These are phyloP conservation scores for Amaranthus hypochondriacus DNA, from an alignment of 148 eudicot genomes.

Conservation along the genomic window DNA sequence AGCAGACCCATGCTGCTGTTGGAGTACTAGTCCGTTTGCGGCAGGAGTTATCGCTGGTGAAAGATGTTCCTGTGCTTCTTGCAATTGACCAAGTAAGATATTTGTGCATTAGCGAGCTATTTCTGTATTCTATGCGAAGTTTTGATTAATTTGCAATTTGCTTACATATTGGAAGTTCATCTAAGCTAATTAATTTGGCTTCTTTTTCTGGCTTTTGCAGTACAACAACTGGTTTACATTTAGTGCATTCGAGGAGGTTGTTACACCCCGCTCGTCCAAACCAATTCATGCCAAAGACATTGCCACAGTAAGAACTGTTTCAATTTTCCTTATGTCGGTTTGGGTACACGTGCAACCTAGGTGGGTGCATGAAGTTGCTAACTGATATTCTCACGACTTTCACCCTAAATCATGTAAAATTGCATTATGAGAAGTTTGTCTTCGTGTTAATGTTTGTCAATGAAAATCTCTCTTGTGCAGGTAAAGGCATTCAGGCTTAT, in stretches of 20 bases:
- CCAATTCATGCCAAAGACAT: conserved; percentile 82
- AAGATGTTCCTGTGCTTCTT: conserved; percentile 72
- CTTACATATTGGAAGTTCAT: neutral
- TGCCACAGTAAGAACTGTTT: conserved; percentile 50
- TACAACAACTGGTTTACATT: conserved; percentile 96
- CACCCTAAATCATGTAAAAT: neutral
- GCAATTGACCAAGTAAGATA: conserved; percentile 84
- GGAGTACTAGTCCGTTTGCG: conserved; percentile 87
- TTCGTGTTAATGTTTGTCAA: neutral
- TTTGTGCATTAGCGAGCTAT: neutral
- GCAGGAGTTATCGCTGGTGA: conserved; percentile 74
- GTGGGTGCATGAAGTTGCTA: neutral
- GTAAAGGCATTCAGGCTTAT: conserved; percentile 92
- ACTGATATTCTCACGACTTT: neutral
- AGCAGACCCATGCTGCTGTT: conserved; percentile 78
- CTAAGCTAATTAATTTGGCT: conserved; percentile 6
- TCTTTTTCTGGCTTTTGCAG: conserved; percentile 40
- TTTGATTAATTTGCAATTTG: neutral
- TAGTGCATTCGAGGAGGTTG: conserved; percentile 68
- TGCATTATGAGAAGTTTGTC: neutral
- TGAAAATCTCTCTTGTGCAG: conserved; percentile 25
- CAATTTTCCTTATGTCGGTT: neutral
- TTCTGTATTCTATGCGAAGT: conserved; percentile 7
- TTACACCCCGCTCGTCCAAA: conserved; percentile 66
- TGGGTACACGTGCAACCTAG: neutral